phyloP scores from a whole-genome alignment of 108 stramenopile genomes.

The Stephanodiscus minutulus region DNA sequence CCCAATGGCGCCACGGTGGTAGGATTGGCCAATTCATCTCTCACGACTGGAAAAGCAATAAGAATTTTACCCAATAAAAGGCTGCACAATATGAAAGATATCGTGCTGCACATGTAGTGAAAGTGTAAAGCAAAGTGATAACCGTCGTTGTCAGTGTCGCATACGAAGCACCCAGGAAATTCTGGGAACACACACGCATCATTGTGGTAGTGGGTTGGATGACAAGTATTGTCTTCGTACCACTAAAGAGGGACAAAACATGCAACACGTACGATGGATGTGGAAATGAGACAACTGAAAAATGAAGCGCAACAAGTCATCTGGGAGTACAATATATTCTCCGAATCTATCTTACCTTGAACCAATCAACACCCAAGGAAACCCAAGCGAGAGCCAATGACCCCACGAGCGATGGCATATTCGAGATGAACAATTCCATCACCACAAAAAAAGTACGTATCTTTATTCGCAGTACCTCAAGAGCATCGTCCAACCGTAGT shows the following conservation, averaged over 20 bases:
- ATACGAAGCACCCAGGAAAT: conserved; percentile 86
- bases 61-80: conserved; percentile 34
- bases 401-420: conserved; percentile 75
- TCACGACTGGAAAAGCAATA: conserved; percentile 48
- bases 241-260: conserved; percentile 11
- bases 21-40: conserved; percentile 48
- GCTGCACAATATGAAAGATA: conserved; percentile 27
- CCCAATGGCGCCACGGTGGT: conserved; percentile 48
- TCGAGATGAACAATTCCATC: conserved; percentile 69
- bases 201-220: conserved; percentile 82
- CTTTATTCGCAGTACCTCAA: conserved; percentile 30
- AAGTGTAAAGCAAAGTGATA: conserved; percentile 37
- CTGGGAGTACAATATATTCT: background rate
- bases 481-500: conserved; percentile 39
- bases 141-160: conserved; percentile 51
- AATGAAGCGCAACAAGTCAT: background rate
- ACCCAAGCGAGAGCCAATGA: conserved; percentile 71
- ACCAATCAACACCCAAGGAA: conserved; percentile 81
- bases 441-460: conserved; percentile 7
- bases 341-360: conserved; percentile 53
- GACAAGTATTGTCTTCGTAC: conserved; percentile 69
- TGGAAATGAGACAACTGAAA: background rate
- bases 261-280: background rate
- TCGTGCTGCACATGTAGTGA: conserved; percentile 42
- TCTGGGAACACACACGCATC: conserved; percentile 71